Evolutionary conservation across 148 eudicot genomes (phyloP).

Genomic region (Linanthus parryae): DNA sequence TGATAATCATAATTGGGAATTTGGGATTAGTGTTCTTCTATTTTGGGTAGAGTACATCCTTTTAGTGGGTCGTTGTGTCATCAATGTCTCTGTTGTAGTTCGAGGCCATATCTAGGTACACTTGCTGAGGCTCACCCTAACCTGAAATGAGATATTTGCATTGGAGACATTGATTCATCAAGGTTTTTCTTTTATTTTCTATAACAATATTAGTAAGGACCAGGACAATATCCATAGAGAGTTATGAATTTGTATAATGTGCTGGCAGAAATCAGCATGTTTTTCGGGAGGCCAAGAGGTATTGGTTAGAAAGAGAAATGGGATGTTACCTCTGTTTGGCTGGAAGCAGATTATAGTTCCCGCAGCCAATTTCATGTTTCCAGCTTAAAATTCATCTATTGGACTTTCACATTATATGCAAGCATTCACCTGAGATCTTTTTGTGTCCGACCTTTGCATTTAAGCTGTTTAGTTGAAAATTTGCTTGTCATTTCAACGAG

Average conservation of each 20-base stretch:
- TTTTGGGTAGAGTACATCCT: neutral
- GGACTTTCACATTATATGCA: neutral
- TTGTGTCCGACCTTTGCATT: neutral
- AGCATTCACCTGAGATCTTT: neutral
- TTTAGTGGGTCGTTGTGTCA: neutral
- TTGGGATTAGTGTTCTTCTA: neutral
- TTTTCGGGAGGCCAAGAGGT: neutral
- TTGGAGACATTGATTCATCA: neutral
- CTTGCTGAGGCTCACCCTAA: neutral
- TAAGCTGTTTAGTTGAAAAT: too few relatives aligned
- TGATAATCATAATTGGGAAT: too few relatives aligned
- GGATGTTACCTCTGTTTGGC: neutral
- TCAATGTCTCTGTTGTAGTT: neutral
- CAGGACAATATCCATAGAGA: too few relatives aligned
- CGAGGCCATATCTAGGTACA: neutral
- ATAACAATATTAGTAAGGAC: neutral
- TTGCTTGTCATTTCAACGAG: too few relatives aligned
- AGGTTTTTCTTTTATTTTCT: neutral
- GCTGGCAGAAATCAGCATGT: too few relatives aligned
- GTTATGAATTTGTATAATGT: too few relatives aligned
- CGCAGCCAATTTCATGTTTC: neutral
- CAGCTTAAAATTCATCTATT: neutral
- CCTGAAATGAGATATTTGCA: slow-evolving; percentile 1
- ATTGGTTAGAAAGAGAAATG: neutral
- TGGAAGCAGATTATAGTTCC: neutral